Conservation (phyloP, 2,329 filamentous ascomycete genomes). For the Geoglossum cookeanum region DNA sequence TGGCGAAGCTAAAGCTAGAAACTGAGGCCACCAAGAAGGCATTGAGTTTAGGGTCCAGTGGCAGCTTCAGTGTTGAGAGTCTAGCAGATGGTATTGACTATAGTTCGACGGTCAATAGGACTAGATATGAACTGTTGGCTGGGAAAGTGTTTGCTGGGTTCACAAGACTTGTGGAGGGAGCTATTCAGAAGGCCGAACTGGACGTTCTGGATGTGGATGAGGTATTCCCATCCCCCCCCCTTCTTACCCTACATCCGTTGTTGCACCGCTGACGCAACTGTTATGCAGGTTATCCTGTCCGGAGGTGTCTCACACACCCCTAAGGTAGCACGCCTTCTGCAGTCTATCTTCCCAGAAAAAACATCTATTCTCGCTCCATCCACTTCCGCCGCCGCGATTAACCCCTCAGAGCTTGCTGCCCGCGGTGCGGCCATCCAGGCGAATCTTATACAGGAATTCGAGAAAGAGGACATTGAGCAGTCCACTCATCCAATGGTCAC, state of each 20-base stretch:
- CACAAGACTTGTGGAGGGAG: slow-evolving; percentile 65
- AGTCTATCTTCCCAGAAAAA: slow-evolving; percentile 59
- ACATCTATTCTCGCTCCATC: slow-evolving; percentile 69
- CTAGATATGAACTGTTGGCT: slow-evolving; percentile 77
- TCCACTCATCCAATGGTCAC: slow-evolving; percentile 91
- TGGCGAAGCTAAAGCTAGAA: slow-evolving; percentile 87
- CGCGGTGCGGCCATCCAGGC: slow-evolving; percentile 92
- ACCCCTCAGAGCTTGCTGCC: slow-evolving; percentile 78
- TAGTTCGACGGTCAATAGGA: slow-evolving; percentile 75
- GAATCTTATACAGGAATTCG: slow-evolving; percentile 84
- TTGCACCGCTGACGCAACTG: neutral
- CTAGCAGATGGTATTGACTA: slow-evolving; percentile 82
- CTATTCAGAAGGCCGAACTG: slow-evolving; percentile 77
- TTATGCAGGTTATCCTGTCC: slow-evolving; percentile 55
- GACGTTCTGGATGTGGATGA: slow-evolving; percentile 88
- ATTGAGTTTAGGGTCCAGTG: slow-evolving; percentile 70
- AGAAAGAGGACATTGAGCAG: slow-evolving; percentile 83
- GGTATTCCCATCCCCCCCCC: slow-evolving; percentile 16
- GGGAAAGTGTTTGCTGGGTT: slow-evolving; percentile 79
- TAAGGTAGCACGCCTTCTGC: slow-evolving; percentile 68
- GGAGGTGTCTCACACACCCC: slow-evolving; percentile 88
- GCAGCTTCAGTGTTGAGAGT: slow-evolving; percentile 83
- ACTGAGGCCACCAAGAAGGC: slow-evolving; percentile 83
- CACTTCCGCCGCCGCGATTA: slow-evolving; percentile 59
- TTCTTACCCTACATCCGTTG: neutral